Evolutionary conservation across 176 grass and related monocot species (phyloP).

Genomic region (Paspalum vaginatum): DNA sequence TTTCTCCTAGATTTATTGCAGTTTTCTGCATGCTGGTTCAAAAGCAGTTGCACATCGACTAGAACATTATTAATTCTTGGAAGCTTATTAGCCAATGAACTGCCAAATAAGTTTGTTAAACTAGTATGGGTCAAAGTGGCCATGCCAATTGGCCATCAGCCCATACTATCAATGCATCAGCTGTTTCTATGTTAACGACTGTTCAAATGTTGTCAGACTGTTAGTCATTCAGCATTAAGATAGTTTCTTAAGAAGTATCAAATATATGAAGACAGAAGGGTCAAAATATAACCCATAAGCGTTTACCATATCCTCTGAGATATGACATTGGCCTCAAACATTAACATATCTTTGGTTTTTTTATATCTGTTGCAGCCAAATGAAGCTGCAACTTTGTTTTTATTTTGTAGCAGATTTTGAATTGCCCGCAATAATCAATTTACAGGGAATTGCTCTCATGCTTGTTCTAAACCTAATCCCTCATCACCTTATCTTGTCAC

Average conservation of each 20-base stretch:
- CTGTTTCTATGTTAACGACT: conserved; percentile 5
- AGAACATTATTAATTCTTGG: neutral
- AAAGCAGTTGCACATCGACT: conserved; percentile 12
- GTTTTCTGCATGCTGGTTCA: conserved; percentile 26
- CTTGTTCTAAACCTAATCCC: conserved; percentile 13
- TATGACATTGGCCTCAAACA: conserved; percentile 8
- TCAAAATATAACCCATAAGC: conserved; percentile 4
- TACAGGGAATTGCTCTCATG: neutral
- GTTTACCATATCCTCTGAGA: conserved; percentile 4
- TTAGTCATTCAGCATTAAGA: neutral
- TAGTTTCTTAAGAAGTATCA: neutral
- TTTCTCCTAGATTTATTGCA: conserved; percentile 19
- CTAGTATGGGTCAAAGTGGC: conserved; percentile 1
- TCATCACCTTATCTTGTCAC: neutral
- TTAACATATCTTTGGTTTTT: neutral
- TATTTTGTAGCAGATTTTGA: neutral
- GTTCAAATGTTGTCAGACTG: neutral
- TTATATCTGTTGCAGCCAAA: neutral
- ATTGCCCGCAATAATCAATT: neutral
- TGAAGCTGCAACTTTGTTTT: conserved; percentile 12
- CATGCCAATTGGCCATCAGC: conserved; percentile 25
- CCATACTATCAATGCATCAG: neutral
- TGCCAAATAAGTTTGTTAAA: conserved; percentile 23
- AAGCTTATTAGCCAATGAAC: conserved; percentile 22
- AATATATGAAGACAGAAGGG: neutral